These are phyloP conservation scores for Macrophomina tecta DNA, from an alignment of 2,329 filamentous ascomycete genomes.

Conservation along the genomic window DNA sequence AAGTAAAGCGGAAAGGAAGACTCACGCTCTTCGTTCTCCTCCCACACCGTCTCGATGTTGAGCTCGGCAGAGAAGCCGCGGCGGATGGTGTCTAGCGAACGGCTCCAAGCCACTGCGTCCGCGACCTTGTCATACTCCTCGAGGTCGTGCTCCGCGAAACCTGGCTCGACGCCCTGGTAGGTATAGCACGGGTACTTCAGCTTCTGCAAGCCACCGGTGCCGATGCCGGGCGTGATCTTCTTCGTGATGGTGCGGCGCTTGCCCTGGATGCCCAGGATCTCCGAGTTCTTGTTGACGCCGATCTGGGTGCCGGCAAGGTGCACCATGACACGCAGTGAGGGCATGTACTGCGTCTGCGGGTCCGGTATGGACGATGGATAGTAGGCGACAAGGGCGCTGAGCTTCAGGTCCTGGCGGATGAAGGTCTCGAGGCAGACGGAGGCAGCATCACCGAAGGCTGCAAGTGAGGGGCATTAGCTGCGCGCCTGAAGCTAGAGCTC, in stretches of 20 bases:
- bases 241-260: constrained; percentile 57
- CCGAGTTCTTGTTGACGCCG: constrained; percentile 56
- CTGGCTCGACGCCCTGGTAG: constrained; percentile 63
- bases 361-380: constrained; percentile 66
- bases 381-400: constrained; percentile 67
- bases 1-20: constrained; percentile 11
- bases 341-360: constrained; percentile 52
- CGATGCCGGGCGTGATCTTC: constrained; percentile 57
- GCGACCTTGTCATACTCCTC: constrained; percentile 70
- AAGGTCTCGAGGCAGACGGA: constrained; percentile 64
- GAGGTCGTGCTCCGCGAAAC: constrained; percentile 74
- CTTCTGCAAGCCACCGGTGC: constrained; percentile 53
- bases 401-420: constrained; percentile 55
- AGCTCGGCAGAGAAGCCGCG: constrained; percentile 63
- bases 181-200: constrained; percentile 57
- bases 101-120: constrained; percentile 71
- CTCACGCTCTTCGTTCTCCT: constrained; percentile 48
- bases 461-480: not conserved
- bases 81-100: constrained; percentile 65
- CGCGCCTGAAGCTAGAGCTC: not conserved
- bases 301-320: constrained; percentile 61
- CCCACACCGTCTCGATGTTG: constrained; percentile 53
- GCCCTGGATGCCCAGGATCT: constrained; percentile 60
- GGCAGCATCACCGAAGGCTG: constrained; percentile 67
- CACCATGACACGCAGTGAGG: constrained; percentile 57